Evolutionary conservation across 2,329 filamentous ascomycete species (phyloP), one percentile per base, ranked within the genome.

Genomic region (Trichoderma sp.): DNA sequence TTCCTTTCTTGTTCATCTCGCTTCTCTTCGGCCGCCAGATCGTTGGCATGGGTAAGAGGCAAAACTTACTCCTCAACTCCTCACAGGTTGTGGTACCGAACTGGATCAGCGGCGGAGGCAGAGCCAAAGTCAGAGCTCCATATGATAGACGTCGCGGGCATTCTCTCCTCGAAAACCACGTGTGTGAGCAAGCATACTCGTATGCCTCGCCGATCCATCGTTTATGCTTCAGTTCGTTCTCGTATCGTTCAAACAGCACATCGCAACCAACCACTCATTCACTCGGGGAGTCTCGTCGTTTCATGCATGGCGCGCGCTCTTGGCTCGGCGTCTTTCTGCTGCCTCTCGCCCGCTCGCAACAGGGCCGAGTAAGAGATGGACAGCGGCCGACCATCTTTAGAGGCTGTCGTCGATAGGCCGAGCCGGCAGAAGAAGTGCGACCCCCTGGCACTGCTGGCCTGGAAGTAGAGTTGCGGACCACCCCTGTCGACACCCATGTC

Each of bases 201-300:
- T 8, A 53, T 53, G 21, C 28, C 21, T 34, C 57, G 36, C 36
- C 51, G 32, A 57, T 57, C 51, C 15, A 56, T 67, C 32, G 21
- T 56, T 36, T 30, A 58, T 32, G 18, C 47, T 57, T 32, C 36
- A 58, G 56, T 56, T 68, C 24, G 36, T 47, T 68, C 58, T 68
- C 53, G 53, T 43, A 43, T 60, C 36, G 65, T 60, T 32, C 36
- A 24, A 32, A 30, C 28, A 18, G 57, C 14, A 58, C 24, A 60
- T 21, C 15, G 21, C 53, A 60, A 34, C 14, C n/a, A n/a, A 34
- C 14, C n/a, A n/a, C n/a, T 43, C 53, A 36, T 56, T 61, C n/a
- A 36, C 9, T 70, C 71, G 71, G 71, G 71, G 71, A 72, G 65
- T 72, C 71, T 72, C 71, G 71, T 72, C 65, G 71, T 72, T 58